These are phyloP conservation scores for Podila minutissima DNA, from an alignment of 192 early-diverging fungal genomes.

Conservation along the genomic window DNA sequence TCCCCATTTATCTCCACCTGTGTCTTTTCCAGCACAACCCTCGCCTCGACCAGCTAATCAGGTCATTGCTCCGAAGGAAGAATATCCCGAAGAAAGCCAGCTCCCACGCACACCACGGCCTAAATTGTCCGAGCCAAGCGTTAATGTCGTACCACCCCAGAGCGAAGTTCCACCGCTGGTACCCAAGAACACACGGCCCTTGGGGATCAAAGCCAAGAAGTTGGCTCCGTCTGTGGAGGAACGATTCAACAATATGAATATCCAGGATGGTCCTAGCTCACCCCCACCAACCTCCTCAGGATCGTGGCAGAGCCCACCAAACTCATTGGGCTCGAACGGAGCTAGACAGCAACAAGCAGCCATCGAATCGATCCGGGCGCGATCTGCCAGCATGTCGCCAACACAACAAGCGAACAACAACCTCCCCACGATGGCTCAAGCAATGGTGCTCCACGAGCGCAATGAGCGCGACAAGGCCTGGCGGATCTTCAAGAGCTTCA, in stretches of 20 bases:
- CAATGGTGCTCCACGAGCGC: conserved; percentile 20
- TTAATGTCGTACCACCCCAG: too few relatives aligned
- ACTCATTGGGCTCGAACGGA: too few relatives aligned
- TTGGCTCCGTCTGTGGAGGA: conserved; percentile 3
- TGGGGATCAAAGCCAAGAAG: conserved; percentile 11
- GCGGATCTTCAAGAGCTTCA: conserved; percentile 33
- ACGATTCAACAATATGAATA: conserved; percentile 10
- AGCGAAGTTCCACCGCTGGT: conserved; percentile 3
- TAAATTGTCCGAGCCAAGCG: background rate
- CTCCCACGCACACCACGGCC: background rate
- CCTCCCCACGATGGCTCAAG: conserved; percentile 23
- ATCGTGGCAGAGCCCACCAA: too few relatives aligned
- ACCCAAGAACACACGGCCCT: conserved; percentile 30
- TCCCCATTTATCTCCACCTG: background rate
- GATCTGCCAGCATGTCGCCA: conserved; percentile 10
- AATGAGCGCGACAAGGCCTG: conserved; percentile 33
- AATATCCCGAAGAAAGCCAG: background rate
- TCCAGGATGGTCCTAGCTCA: conserved; percentile 5
- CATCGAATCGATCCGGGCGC: conserved; percentile 3
- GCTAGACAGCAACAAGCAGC: too few relatives aligned
- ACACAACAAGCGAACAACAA: background rate
- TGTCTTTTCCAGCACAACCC: background rate
- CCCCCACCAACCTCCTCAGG: background rate
- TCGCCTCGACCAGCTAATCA: background rate
- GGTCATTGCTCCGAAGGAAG: conserved; percentile 18